phyloP scores from a whole-genome alignment of 108 stramenopile species.

The Fragilaria radians region DNA sequence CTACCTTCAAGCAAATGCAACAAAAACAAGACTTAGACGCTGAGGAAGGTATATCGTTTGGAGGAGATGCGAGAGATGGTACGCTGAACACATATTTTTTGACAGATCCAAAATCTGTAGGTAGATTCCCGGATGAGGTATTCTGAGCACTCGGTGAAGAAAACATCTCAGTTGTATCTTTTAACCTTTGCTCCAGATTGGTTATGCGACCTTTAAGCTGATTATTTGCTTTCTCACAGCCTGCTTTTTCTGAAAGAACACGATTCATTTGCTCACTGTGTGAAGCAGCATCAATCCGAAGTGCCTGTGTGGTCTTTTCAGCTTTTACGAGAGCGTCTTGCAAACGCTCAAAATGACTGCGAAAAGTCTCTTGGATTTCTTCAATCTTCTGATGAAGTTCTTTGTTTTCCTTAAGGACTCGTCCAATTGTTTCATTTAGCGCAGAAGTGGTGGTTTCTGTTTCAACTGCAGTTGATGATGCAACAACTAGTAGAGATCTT shows the following conservation, averaged over 20 bases:
- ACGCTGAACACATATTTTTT: background rate
- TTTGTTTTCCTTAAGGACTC: conserved; percentile 44
- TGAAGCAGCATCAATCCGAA: conserved; percentile 45
- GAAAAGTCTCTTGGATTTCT: conserved; percentile 9
- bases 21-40: conserved; percentile 7
- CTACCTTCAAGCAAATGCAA: conserved; percentile 27
- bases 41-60: background rate
- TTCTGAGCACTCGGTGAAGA: background rate
- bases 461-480: conserved; percentile 42
- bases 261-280: conserved; percentile 37
- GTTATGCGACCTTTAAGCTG: conserved; percentile 34
- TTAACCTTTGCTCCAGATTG: conserved; percentile 24
- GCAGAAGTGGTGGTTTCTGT: conserved; percentile 43
- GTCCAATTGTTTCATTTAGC: conserved; percentile 41
- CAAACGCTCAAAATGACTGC: conserved; percentile 34
- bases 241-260: conserved; percentile 32
- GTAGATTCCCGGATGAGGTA: background rate
- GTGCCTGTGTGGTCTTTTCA: conserved; percentile 43
- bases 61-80: background rate
- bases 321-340: conserved; percentile 30
- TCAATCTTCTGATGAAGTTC: conserved; percentile 42
- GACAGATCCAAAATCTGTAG: background rate
- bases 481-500: conserved; percentile 33
- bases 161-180: conserved; percentile 11
- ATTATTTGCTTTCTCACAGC: conserved; percentile 29